Evolutionary conservation across 495 filamentous ascomycete genomes (phyloP).

Genomic region (Lepraria neglecta): DNA sequence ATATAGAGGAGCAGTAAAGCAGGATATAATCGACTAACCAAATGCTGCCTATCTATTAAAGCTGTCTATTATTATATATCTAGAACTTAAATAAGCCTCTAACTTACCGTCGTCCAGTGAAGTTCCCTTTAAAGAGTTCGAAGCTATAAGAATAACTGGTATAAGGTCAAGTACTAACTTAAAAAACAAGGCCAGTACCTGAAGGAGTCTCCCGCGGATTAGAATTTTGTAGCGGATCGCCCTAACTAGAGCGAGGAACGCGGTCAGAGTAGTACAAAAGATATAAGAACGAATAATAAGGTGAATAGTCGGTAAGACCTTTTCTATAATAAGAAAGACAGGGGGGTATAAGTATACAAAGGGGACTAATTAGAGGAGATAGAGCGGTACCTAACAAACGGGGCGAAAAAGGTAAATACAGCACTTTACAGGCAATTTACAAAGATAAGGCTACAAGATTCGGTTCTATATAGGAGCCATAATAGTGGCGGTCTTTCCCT

Average conservation of each 20-base stretch:
- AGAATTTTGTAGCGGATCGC: too few relatives aligned
- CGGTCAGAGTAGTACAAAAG: slow-evolving; percentile 2
- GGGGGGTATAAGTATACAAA: slow-evolving; percentile 6
- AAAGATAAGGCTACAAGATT: too few relatives aligned
- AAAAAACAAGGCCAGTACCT: neutral
- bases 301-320: slow-evolving; percentile 2
- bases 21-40: neutral
- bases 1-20: slow-evolving; percentile 5
- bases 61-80: slow-evolving; percentile 3
- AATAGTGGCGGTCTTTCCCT: too few relatives aligned
- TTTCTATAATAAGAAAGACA: slow-evolving; percentile 12
- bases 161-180: too few relatives aligned
- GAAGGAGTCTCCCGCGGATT: neutral
- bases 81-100: too few relatives aligned
- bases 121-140: too few relatives aligned
- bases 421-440: too few relatives aligned
- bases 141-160: too few relatives aligned
- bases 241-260: too few relatives aligned
- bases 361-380: neutral
- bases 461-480: too few relatives aligned
- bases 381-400: slow-evolving; percentile 8
- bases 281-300: slow-evolving; percentile 9
- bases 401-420: neutral
- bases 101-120: too few relatives aligned
- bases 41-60: slow-evolving; percentile 2